These are phyloP conservation scores for Cardamine chenopodiifolia DNA, from an alignment of 345 rosid genomes.

Conservation along the genomic window DNA sequence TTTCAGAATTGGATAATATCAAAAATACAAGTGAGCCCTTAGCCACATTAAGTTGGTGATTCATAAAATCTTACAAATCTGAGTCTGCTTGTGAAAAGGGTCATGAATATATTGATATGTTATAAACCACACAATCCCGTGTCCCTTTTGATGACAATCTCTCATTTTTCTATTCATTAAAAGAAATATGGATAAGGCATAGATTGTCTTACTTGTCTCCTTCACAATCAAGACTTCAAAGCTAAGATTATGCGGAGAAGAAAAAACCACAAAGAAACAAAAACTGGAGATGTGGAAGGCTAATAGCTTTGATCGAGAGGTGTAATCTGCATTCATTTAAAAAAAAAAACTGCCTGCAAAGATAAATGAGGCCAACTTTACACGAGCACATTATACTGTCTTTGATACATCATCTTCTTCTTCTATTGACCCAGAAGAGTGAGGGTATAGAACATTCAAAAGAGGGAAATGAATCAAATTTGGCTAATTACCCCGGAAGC, in stretches of 20 bases:
- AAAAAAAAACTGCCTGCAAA: constrained; percentile 43
- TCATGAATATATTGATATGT: constrained; percentile 14
- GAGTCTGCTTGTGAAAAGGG: constrained; percentile 35
- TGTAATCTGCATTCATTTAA: constrained; percentile 37
- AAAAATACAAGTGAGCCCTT: constrained; percentile 1
- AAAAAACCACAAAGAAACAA: constrained; percentile 13
- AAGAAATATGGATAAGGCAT: constrained; percentile 26
- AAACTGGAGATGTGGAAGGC: constrained; percentile 5
- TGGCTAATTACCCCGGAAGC: constrained; percentile 33
- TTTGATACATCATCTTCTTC: constrained; percentile 38
- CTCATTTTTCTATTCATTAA: background rate
- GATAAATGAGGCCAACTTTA: constrained; percentile 49
- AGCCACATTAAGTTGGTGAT: constrained; percentile 29
- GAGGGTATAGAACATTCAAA: constrained; percentile 34
- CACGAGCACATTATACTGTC: constrained; percentile 49
- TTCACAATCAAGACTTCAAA: constrained; percentile 14
- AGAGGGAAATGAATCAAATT: constrained; percentile 43
- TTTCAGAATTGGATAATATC: constrained; percentile 18
- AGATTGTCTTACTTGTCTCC: constrained; percentile 30
- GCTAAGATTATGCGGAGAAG: constrained; percentile 18
- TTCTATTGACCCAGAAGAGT: constrained; percentile 39
- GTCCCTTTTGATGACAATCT: constrained; percentile 16
- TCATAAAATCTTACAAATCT: constrained; percentile 21
- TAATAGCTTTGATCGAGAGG: constrained; percentile 12
- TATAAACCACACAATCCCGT: constrained; percentile 28